Evolutionary conservation across 2,329 filamentous ascomycete species (phyloP).

Genomic region (Ascocoryne sarcoides): DNA sequence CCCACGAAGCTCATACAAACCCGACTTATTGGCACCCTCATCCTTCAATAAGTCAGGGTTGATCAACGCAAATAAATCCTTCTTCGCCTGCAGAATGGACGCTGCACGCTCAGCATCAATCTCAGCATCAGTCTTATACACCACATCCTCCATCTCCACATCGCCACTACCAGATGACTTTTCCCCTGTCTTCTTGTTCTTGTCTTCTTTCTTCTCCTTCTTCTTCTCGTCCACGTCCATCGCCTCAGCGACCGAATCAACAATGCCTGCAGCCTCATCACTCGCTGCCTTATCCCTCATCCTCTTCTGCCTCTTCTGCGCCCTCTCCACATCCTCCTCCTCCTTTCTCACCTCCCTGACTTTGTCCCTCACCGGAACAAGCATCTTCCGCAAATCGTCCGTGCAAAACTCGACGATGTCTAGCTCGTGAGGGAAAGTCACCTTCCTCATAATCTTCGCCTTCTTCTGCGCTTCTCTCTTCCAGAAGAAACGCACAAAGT

Average conservation of each 20-base stretch:
- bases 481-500: constrained; percentile 99
- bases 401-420: constrained; percentile 94
- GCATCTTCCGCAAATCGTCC: constrained; percentile 71
- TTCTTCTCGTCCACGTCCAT: constrained; percentile 42
- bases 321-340: constrained; percentile 83
- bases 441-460: constrained; percentile 98
- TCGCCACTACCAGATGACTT: constrained; percentile 54
- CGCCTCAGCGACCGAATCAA: constrained; percentile 32
- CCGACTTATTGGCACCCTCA: constrained; percentile 82
- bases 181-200: constrained; percentile 30
- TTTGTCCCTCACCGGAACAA: constrained; percentile 92
- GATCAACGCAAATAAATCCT: constrained; percentile 74
- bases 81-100: constrained; percentile 70
- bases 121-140: constrained; percentile 87
- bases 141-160: constrained; percentile 51
- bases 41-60: constrained; percentile 67
- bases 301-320: constrained; percentile 82
- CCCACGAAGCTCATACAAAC: constrained; percentile 87
- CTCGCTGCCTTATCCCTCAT: constrained; percentile 41
- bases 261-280: constrained; percentile 38
- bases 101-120: constrained; percentile 77
- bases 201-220: constrained; percentile 38
- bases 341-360: constrained; percentile 93
- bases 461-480: constrained; percentile 93
- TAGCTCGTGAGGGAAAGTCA: constrained; percentile 88